Percentiles rank a stretch among this genome's conserved stretches.
These are phyloP conservation scores for Melaleuca alternifolia DNA, from an alignment of 345 rosid species.

Conservation along the genomic window DNA sequence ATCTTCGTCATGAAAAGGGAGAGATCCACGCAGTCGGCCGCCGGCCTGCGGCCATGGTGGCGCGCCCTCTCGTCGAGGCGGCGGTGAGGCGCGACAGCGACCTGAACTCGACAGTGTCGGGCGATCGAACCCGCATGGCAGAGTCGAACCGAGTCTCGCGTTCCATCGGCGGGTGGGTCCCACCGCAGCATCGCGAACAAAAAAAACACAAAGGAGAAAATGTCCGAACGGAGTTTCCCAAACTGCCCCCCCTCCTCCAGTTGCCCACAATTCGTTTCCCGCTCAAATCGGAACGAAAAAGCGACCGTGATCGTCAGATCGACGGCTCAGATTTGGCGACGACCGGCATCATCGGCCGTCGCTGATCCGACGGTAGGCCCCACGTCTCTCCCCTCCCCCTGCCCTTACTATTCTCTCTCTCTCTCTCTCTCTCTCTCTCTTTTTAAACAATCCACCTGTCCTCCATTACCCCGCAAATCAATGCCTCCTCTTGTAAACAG, in stretches of 20 bases:
- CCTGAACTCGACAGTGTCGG: neutral
- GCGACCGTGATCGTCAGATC: neutral
- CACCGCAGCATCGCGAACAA: neutral
- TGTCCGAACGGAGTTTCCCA: neutral
- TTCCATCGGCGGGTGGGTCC: neutral
- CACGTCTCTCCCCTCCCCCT: neutral
- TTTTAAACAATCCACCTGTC: constrained; percentile 32
- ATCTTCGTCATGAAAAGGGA: neutral
- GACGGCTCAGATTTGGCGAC: neutral
- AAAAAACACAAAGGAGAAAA: too few relatives aligned
- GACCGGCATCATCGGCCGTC: neutral
- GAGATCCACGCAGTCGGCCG: neutral
- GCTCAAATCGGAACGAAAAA: neutral
- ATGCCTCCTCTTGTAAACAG: constrained; percentile 4
- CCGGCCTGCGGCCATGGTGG: too few relatives aligned
- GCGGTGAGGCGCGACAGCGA: neutral
- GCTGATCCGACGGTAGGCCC: neutral
- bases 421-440: neutral
- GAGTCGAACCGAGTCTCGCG: too few relatives aligned
- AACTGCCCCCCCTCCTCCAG: neutral
- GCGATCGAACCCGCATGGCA: neutral
- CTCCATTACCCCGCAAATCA: constrained; percentile 62
- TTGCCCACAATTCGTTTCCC: neutral
- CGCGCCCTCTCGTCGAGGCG: neutral
- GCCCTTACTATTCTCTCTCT: rapidly evolving